phyloP scores from a whole-genome alignment of 441 rosid species.

The Brassica balearica region DNA sequence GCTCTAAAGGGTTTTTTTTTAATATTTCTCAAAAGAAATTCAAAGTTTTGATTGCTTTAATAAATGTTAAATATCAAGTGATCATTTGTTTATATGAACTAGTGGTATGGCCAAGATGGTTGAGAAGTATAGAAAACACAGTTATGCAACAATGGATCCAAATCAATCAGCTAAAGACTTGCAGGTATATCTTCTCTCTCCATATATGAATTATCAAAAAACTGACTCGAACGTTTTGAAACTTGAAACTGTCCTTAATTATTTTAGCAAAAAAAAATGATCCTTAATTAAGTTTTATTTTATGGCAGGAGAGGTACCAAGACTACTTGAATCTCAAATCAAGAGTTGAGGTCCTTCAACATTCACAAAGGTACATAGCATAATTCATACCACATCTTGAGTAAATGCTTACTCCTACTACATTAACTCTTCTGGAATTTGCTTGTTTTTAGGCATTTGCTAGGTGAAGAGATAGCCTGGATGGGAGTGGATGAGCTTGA shows the following conservation, averaged over 20 bases:
- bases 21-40: neutral
- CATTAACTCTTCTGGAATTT: neutral
- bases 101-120: slow-evolving; percentile 66
- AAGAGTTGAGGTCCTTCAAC: slow-evolving; percentile 57
- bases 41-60: slow-evolving; percentile 2
- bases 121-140: slow-evolving; percentile 69
- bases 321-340: slow-evolving; percentile 62
- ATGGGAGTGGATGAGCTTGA: slow-evolving; percentile 59
- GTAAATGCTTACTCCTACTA: neutral
- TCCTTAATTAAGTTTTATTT: neutral
- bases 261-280: too few species aligned
- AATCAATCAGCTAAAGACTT: slow-evolving; percentile 53
- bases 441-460: slow-evolving; percentile 49
- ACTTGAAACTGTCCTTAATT: neutral
- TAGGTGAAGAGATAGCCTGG: slow-evolving; percentile 61
- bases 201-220: slow-evolving; percentile 11
- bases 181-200: slow-evolving; percentile 50
- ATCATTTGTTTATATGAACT: slow-evolving; percentile 26
- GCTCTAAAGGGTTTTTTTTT: neutral
- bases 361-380: slow-evolving; percentile 56
- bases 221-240: neutral
- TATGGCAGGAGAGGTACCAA: slow-evolving; percentile 55
- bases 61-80: neutral
- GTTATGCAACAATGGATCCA: slow-evolving; percentile 57
- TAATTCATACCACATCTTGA: neutral